Conservation (phyloP, 352 stramenopile genomes). For the Globisporangium carolinianum region DNA sequence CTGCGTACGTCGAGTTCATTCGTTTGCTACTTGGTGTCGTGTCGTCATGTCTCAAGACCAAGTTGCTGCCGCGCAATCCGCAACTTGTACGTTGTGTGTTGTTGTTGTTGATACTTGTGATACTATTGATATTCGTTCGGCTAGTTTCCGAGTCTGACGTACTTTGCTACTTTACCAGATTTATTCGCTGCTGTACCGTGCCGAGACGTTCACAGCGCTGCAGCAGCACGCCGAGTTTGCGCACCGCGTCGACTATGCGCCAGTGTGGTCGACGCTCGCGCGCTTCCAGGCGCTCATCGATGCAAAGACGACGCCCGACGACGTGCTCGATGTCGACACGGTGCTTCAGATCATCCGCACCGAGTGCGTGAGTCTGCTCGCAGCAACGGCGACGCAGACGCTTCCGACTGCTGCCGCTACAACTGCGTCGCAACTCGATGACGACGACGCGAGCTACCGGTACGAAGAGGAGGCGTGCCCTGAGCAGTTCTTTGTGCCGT, state of each 20-base stretch:
- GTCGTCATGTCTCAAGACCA: constrained; percentile 56
- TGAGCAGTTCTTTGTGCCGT: constrained; percentile 75
- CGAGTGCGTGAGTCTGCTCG: constrained; percentile 64
- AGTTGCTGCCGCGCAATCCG: constrained; percentile 61
- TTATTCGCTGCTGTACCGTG: constrained; percentile 76
- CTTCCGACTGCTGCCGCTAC: background rate
- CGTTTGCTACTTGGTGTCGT: constrained; percentile 58
- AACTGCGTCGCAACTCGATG: constrained; percentile 14
- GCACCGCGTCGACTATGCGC: constrained; percentile 50
- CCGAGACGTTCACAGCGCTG: constrained; percentile 47
- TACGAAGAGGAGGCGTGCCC: constrained; percentile 70
- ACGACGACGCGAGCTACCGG: constrained; percentile 66
- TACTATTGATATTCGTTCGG: no score
- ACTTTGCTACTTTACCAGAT: constrained; percentile 24
- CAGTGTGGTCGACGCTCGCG: constrained; percentile 55
- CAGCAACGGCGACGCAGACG: constrained; percentile 24
- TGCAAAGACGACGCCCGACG: constrained; percentile 42
- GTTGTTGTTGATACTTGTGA: background rate
- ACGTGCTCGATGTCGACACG: constrained; percentile 54
- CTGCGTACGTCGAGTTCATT: constrained; percentile 74
- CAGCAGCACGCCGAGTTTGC: constrained; percentile 54
- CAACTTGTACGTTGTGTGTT: constrained; percentile 46
- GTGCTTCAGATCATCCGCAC: constrained; percentile 61
- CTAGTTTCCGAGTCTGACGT: no score
- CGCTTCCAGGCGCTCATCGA: constrained; percentile 60